phyloP scores from a whole-genome alignment of 352 stramenopile genomes.

The Phytopythium kandeliae region DNA sequence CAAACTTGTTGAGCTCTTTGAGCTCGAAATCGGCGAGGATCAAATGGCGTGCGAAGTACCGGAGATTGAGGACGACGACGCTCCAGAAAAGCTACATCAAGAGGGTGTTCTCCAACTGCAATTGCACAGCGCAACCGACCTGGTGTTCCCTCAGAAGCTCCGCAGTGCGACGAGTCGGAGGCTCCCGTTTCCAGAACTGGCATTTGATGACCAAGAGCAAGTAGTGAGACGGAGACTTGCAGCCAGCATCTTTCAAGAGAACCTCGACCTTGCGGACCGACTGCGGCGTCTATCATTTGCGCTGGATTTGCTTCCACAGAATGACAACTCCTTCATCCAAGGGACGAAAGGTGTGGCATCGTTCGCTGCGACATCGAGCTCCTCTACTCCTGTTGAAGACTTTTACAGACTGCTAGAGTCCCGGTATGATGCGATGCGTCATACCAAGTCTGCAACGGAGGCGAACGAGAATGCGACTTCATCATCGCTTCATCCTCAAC shows the following conservation, averaged over 20 bases:
- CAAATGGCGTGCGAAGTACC: conserved; percentile 65
- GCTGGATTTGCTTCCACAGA: background rate
- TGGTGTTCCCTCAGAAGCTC: conserved; percentile 19
- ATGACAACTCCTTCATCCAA: too few species aligned
- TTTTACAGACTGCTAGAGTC: conserved; percentile 45
- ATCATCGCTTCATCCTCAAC: background rate
- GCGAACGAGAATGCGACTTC: background rate
- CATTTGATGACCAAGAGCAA: conserved; percentile 26
- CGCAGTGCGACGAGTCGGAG: conserved; percentile 10
- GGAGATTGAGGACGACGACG: conserved; percentile 77
- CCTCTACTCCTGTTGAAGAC: conserved; percentile 13
- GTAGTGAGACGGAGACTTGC: conserved; percentile 21
- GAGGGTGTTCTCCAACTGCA: conserved; percentile 64
- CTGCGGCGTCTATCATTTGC: conserved; percentile 24
- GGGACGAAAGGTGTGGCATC: background rate
- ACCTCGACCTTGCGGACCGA: conserved; percentile 19
- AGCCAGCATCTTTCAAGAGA: conserved; percentile 29
- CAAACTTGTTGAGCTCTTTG: conserved; percentile 56
- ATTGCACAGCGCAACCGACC: conserved; percentile 46
- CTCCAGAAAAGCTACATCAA: conserved; percentile 55
- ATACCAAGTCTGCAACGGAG: background rate
- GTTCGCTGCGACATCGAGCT: background rate
- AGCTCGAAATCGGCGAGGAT: conserved; percentile 67
- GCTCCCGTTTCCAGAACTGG: conserved; percentile 25
- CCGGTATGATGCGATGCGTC: conserved; percentile 3